A percentile compares a stretch with the other conserved stretches of the same genome.
phyloP scores from a whole-genome alignment of 352 stramenopile genomes.

The Pythium aristosporum region DNA sequence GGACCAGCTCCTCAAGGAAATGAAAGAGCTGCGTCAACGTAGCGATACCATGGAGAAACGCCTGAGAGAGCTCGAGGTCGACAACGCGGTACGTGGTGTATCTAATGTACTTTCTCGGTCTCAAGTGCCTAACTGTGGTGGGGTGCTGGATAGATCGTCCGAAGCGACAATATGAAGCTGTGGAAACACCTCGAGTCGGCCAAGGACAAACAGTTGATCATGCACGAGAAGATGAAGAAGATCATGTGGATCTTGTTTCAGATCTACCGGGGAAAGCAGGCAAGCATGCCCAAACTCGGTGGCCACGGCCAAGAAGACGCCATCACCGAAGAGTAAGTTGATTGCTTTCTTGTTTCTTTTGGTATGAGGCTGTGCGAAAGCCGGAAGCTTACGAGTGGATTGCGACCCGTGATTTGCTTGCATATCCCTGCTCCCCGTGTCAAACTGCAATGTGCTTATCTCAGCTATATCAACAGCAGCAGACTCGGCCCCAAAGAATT shows the following conservation, averaged over 20 bases:
- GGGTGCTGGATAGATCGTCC: constrained; percentile 54
- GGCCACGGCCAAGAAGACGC: constrained; percentile 46
- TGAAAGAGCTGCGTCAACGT: constrained; percentile 80
- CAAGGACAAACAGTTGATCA: constrained; percentile 88
- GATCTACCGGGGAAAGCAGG: constrained; percentile 86
- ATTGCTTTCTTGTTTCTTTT: constrained; percentile 12
- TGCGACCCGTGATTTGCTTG: constrained; percentile 17
- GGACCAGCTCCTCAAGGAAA: constrained; percentile 76
- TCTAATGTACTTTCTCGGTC: background rate
- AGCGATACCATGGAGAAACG: constrained; percentile 89
- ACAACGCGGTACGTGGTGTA: constrained; percentile 60
- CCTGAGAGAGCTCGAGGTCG: constrained; percentile 79
- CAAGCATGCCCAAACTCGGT: constrained; percentile 66
- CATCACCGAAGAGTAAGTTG: constrained; percentile 84
- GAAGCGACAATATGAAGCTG: constrained; percentile 86
- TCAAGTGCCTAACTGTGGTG: background rate
- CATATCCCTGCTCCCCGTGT: constrained; percentile 18
- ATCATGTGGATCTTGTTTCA: constrained; percentile 91
- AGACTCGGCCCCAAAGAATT: constrained; percentile 85
- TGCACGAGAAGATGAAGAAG: constrained; percentile 92
- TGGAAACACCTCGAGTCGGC: constrained; percentile 84
- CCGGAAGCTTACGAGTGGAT: constrained; percentile 28
- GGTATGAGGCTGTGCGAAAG: constrained; percentile 21
- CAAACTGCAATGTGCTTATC: constrained; percentile 35
- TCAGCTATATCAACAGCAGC: constrained; percentile 77